These are phyloP conservation scores for Helotiales sp. DNA, from an alignment of 2,329 filamentous ascomycete species.

Conservation along the genomic window DNA sequence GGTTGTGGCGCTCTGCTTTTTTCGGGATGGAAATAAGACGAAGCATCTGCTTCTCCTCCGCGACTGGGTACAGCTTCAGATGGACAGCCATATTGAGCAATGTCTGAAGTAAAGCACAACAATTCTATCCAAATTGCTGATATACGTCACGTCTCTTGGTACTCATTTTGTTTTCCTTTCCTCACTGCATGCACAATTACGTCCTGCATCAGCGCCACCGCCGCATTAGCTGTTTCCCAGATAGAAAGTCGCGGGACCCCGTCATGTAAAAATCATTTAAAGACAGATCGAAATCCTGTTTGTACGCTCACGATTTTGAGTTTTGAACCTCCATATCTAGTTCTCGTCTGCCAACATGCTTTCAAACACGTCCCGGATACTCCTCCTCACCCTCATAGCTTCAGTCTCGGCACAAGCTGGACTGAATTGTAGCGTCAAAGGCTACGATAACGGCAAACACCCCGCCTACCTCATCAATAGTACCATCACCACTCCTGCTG, in stretches of 20 bases:
- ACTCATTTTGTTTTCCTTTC: background rate
- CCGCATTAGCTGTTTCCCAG: background rate
- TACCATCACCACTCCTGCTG: background rate
- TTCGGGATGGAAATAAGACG: background rate
- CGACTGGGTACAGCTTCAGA: background rate
- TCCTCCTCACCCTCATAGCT: background rate
- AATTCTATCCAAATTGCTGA: background rate
- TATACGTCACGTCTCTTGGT: constrained; percentile 1
- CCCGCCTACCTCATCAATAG: background rate
- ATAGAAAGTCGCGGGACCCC: background rate
- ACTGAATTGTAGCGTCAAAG: constrained; percentile 7
- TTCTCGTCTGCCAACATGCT: background rate
- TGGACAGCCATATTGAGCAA: background rate
- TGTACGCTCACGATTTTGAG: background rate
- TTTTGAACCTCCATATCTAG: background rate
- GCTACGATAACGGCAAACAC: constrained; percentile 3
- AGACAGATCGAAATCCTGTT: background rate
- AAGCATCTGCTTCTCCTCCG: background rate
- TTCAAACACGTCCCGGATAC: background rate
- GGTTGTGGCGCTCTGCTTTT: background rate
- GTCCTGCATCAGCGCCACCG: background rate
- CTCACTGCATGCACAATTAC: background rate
- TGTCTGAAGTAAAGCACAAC: background rate
- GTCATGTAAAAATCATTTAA: background rate
- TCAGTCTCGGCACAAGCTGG: background rate